Evolutionary conservation across 179 eudicot genomes (phyloP).

Genomic region (Carnegiea gigantea): DNA sequence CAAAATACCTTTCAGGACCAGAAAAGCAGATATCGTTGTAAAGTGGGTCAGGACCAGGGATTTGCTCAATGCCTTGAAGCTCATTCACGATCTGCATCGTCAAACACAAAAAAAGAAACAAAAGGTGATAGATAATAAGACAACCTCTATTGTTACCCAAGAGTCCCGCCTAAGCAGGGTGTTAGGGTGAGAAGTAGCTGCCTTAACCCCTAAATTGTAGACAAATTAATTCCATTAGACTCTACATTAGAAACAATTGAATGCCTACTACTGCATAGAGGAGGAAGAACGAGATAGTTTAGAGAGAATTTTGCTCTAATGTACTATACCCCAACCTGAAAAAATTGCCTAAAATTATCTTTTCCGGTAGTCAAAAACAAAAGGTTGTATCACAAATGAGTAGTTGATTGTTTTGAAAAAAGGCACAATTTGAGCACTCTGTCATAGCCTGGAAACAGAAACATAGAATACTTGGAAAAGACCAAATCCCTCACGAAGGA

Average conservation of each 20-base stretch:
- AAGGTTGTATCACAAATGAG: background rate
- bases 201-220: no score
- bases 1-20: slow-evolving; percentile 82
- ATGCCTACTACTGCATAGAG: background rate
- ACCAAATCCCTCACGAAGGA: background rate
- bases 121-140: background rate
- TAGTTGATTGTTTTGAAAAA: background rate
- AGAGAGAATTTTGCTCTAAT: no score
- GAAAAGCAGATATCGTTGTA: slow-evolving; percentile 90
- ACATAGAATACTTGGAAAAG: background rate
- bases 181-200: no score
- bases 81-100: slow-evolving; percentile 62
- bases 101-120: slow-evolving; percentile 3
- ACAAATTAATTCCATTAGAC: background rate
- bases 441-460: background rate
- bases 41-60: slow-evolving; percentile 88
- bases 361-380: no score
- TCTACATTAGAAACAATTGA: background rate
- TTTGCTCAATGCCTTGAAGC: slow-evolving; percentile 51
- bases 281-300: no score
- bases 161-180: no score
- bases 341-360: no score
- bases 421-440: background rate
- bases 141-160: background rate
- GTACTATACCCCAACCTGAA: no score